A percentile compares a stretch with the other conserved stretches of the same genome.
Conservation (phyloP, 2,329 filamentous ascomycete species). For the Penicillium sp. region DNA sequence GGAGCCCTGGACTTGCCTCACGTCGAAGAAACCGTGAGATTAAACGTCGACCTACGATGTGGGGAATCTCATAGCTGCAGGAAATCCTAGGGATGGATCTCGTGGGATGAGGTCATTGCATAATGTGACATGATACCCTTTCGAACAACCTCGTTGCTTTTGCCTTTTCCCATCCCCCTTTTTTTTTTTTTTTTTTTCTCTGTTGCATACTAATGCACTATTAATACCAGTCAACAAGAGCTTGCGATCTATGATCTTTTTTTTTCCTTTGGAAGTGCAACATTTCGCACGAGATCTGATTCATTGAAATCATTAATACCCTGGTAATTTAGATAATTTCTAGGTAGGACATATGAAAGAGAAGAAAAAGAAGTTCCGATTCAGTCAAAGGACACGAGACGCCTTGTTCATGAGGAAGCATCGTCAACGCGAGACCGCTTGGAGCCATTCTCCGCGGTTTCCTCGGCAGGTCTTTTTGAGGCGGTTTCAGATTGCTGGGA, state of each 20-base stretch:
- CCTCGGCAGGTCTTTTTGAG: constrained; percentile 32
- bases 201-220: neutral
- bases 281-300: neutral
- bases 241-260: neutral
- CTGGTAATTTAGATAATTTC: neutral
- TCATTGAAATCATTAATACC: constrained; percentile 2
- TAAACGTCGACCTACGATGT: constrained; percentile 26
- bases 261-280: neutral
- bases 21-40: constrained; percentile 42
- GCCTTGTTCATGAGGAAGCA: neutral
- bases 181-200: neutral
- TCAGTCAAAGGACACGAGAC: neutral
- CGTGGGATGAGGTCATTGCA: neutral
- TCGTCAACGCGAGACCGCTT: constrained; percentile 29
- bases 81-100: neutral
- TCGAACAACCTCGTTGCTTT: neutral
- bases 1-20: constrained; percentile 55
- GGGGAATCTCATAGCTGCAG: constrained; percentile 20
- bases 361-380: neutral
- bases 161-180: neutral
- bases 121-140: neutral
- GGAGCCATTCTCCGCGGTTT: constrained; percentile 17
- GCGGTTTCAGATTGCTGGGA: constrained; percentile 9
- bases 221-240: neutral
- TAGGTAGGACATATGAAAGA: neutral